A percentile compares a stretch with the other conserved stretches of the same genome.
These are phyloP conservation scores for Protostelium mycophagum DNA, from an alignment of 78 protist genomes.

Conservation along the genomic window DNA sequence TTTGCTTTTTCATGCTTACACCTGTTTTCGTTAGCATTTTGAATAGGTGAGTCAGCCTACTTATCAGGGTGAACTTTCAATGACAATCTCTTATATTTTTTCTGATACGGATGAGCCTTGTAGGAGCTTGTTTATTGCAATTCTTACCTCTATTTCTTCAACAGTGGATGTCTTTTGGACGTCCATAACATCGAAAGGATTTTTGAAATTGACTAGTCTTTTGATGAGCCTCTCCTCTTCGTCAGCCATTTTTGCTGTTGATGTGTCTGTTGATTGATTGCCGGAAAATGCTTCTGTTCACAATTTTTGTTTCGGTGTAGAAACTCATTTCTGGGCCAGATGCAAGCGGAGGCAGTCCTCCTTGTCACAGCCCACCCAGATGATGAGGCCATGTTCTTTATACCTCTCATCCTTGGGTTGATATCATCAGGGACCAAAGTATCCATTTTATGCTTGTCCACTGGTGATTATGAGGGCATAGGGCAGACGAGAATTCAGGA, in stretches of 20 bases:
- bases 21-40: neutral
- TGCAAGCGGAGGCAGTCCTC: no score
- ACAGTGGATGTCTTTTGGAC: neutral
- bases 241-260: neutral
- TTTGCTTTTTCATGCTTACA: neutral
- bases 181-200: neutral
- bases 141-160: neutral
- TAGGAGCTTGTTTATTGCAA: neutral
- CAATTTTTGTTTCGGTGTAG: no score
- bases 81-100: neutral
- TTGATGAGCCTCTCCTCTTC: neutral
- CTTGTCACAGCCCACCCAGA: constrained; percentile 89
- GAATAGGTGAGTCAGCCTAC: neutral
- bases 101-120: neutral
- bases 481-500: constrained; percentile 61
- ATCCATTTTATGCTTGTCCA: constrained; percentile 50
- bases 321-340: no score
- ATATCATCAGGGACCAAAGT: neutral
- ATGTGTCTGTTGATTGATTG: no score
- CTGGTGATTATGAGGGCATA: constrained; percentile 61
- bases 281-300: no score
- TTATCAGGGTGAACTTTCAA: neutral
- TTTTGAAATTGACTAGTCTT: neutral
- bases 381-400: constrained; percentile 88
- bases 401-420: constrained; percentile 41